Evolutionary conservation across 352 stramenopile genomes (phyloP).

Genomic region (Globisporangium mamillatum): DNA sequence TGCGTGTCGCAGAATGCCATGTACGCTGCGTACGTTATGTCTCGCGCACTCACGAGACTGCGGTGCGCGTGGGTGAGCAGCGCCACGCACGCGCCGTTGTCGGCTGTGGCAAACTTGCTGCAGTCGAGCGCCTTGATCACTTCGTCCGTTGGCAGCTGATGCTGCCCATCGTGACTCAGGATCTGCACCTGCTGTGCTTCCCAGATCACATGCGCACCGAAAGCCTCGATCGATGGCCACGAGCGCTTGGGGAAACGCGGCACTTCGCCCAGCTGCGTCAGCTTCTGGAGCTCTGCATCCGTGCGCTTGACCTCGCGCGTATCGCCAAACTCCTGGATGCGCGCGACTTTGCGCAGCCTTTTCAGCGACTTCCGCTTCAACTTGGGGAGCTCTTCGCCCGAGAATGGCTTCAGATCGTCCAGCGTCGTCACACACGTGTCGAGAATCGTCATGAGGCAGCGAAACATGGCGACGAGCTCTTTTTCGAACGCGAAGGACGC

Average conservation of each 20-base stretch:
- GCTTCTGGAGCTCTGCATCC: conserved; percentile 42
- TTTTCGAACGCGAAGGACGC: conserved; percentile 43
- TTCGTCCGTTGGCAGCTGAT: conserved; percentile 21
- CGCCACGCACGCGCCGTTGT: conserved; percentile 34
- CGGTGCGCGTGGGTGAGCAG: conserved; percentile 65
- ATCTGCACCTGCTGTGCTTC: conserved; percentile 22
- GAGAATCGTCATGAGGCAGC: conserved; percentile 42
- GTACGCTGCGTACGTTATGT: conserved; percentile 42
- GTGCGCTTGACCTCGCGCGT: conserved; percentile 45
- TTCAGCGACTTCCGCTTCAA: conserved; percentile 76
- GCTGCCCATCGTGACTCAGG: conserved; percentile 17
- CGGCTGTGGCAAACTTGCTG: conserved; percentile 15
- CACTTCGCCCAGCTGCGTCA: conserved; percentile 40
- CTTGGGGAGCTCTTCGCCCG: conserved; percentile 38
- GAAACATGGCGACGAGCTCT: conserved; percentile 44
- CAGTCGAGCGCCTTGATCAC: conserved; percentile 20
- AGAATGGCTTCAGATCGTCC: conserved; percentile 51
- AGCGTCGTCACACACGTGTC: conserved; percentile 62
- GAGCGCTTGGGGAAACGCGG: conserved; percentile 48
- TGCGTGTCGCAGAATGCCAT: conserved; percentile 22
- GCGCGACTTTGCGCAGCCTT: conserved; percentile 55
- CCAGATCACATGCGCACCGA: conserved; percentile 34
- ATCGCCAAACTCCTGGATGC: conserved; percentile 55
- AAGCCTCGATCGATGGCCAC: conserved; percentile 45
- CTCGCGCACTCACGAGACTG: conserved; percentile 40